Base-by-base conservation (phyloP, 345 rosid species). In the Eucalyptus leucophloia region DNA sequence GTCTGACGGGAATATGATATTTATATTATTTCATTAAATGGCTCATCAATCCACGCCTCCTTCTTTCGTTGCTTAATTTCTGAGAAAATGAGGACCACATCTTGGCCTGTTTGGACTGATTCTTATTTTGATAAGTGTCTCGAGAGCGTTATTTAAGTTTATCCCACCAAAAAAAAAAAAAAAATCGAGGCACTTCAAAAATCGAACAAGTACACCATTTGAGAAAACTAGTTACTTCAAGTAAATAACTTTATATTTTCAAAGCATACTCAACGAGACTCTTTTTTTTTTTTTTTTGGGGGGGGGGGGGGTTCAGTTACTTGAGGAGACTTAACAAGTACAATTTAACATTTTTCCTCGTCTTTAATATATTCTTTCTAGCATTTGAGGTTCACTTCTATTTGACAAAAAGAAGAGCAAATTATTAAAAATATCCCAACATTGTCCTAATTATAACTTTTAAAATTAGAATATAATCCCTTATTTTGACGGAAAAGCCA, bases 231-330 rank as follows among this genome's bases (percentile, higher is more conserved):
- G 19, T 15, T n/a, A 65, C 77, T 65, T 65, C 21, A 4, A 65
- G 32, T 16, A 15, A 17, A n/a, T 32, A 65, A n/a, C 0, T 65
- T 65, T 15, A 15, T n/a, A 15, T n/a, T 65, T 65, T n/a, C 40
- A 15, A n/a, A 16, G 6, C 21, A n/a, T 65, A n/a, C 1, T 15
- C 17, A 4, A 14, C 4, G 37, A n/a, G 77, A n/a, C 77, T 65
- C 0, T 8, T 7, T 18, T 18, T 51, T 7, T 7, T 17, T 7
- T 50, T 16, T 51, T 51, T 17, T 5, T 13, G 0, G 2, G 16
- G 50, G 16, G 1, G 50, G 50, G 50, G 17, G 17, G 54, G 4
- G 24, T 53, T 53, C 56, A 8, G 24, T 53, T 19, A 53, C 34
- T 15, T 65, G 19, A 13, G 3, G 37, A 65, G 77, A n/a, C 77